A percentile compares a stretch with the other conserved stretches of the same genome.
Evolutionary conservation across 345 rosid genomes (phyloP).

Genomic region (Citrus trifoliata): DNA sequence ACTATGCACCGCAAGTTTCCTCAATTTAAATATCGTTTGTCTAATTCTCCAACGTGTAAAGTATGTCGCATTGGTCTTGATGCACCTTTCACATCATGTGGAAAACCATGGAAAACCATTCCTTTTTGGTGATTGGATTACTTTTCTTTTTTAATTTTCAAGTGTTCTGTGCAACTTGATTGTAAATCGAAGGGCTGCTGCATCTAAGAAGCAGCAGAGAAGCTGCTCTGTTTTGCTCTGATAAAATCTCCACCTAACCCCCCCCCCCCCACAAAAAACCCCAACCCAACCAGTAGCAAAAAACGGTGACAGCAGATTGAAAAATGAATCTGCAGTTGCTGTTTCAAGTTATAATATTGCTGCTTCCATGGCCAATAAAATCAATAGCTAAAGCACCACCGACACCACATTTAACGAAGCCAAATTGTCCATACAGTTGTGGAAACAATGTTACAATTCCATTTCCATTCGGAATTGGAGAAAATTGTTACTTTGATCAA

Average conservation of each 20-base stretch:
- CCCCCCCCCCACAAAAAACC: fast-evolving
- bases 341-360: background rate
- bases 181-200: no score
- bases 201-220: background rate
- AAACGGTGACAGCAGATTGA: background rate
- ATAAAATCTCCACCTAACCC: background rate
- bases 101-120: no score
- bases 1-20: no score
- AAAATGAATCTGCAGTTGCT: background rate
- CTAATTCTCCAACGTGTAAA: no score
- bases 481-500: background rate
- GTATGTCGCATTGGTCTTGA: no score
- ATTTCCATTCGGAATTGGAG: slow-evolving; percentile 5
- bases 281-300: background rate
- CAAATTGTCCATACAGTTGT: background rate
- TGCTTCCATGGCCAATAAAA: background rate
- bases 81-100: no score
- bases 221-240: background rate
- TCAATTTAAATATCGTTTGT: no score
- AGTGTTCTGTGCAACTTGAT: no score
- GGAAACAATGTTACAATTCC: background rate
- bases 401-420: background rate
- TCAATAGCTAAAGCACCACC: background rate
- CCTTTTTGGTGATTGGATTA: no score
- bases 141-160: no score